phyloP scores from a whole-genome alignment of 176 grass and related monocot species.

The Luzula sylvatica region DNA sequence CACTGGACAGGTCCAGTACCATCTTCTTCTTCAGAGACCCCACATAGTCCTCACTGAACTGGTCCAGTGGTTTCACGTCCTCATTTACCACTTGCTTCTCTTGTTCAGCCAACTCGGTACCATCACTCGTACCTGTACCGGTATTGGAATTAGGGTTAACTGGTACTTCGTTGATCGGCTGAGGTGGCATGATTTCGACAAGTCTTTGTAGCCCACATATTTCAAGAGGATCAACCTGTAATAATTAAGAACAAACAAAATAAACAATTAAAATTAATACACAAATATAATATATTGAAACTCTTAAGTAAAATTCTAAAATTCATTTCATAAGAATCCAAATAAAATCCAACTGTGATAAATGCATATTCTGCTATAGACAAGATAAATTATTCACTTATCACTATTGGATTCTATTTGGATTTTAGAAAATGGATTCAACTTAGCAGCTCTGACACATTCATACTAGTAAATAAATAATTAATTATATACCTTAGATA shows the following conservation, averaged over 20 bases:
- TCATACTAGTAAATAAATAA: too few species aligned
- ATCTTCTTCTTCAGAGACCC: too few species aligned
- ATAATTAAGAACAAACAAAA: slow-evolving; percentile 15
- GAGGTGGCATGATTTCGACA: slow-evolving; percentile 36
- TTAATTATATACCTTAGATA: slow-evolving; percentile 56
- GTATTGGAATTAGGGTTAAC: slow-evolving; percentile 4
- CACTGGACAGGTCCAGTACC: too few species aligned
- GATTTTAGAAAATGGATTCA: too few species aligned
- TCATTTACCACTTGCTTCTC: slow-evolving; percentile 35
- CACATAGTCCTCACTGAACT: slow-evolving; percentile 41
- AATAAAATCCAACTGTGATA: too few species aligned
- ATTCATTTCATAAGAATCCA: too few species aligned
- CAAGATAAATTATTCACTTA: too few species aligned
- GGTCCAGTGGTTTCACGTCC: slow-evolving; percentile 38
- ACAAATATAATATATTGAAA: background rate
- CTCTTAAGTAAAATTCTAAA: too few species aligned
- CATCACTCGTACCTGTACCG: background rate
- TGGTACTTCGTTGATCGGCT: slow-evolving; percentile 28
- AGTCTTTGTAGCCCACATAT: slow-evolving; percentile 70
- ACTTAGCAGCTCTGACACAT: too few species aligned
- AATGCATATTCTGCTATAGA: too few species aligned
- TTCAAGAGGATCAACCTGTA: slow-evolving; percentile 72
- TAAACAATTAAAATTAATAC: slow-evolving; percentile 3
- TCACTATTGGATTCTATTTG: too few species aligned
- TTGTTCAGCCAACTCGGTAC: slow-evolving; percentile 25